phyloP scores from a whole-genome alignment of 1,284 basidiomycete genomes.

The Sanghuangporus baumii region DNA sequence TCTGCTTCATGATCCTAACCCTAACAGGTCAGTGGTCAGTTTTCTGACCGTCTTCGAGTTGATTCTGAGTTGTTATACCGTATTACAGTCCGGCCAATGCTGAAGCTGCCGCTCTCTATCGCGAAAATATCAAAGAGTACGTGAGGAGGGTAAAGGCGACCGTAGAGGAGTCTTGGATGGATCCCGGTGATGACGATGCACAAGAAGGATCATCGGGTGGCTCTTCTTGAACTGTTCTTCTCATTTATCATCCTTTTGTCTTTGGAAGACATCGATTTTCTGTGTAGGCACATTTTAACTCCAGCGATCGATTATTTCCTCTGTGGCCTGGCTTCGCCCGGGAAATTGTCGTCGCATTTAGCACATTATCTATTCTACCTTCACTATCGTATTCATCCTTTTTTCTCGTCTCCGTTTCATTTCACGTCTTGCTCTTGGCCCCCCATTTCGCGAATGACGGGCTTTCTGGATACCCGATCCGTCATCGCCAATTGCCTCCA shows the following conservation, averaged over 20 bases:
- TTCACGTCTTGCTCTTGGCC: neutral
- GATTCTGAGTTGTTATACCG: neutral
- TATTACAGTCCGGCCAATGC: constrained; percentile 85
- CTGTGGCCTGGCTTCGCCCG: neutral
- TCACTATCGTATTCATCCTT: neutral
- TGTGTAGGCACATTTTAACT: neutral
- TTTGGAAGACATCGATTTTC: neutral
- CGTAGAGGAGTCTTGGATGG: constrained; percentile 88
- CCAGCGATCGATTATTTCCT: neutral
- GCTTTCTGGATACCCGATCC: too few species aligned
- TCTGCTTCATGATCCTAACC: constrained; percentile 95
- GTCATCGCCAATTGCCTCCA: too few species aligned
- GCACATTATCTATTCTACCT: neutral
- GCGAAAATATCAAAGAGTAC: constrained; percentile 99
- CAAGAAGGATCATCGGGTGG: constrained; percentile 21
- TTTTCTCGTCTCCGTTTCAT: neutral
- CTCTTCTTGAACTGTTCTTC: neutral
- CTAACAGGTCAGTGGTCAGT: constrained; percentile 55
- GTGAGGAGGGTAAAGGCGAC: constrained; percentile 87
- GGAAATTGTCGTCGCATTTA: neutral
- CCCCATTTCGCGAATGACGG: too few species aligned
- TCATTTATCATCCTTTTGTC: neutral
- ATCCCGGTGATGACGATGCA: constrained; percentile 65
- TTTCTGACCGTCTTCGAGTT: neutral
- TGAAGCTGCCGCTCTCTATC: constrained; percentile 92